Conservation (phyloP, 23 red algal species). For the Gracilaria domingensis region DNA sequence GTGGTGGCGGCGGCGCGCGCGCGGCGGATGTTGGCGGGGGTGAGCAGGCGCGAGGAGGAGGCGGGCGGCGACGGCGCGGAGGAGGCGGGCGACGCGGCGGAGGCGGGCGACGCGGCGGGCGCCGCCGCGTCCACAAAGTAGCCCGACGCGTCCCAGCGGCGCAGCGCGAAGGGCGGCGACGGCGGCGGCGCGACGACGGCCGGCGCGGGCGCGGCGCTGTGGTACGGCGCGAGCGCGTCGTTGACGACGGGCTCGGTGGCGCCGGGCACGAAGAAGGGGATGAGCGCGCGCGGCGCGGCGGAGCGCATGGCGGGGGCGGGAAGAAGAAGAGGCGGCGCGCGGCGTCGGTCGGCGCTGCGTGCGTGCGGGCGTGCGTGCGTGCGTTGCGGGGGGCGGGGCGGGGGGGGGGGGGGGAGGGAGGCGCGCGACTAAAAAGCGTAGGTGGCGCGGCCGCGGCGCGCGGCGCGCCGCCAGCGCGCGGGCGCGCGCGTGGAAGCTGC, state of each 20-base stretch:
- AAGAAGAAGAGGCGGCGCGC: no score
- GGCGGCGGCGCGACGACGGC: background rate
- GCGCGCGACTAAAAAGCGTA: no score
- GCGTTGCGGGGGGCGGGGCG: no score
- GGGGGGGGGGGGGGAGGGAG: no score
- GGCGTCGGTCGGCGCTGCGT: no score
- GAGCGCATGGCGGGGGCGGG: no score
- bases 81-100: background rate
- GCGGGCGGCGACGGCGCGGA: background rate
- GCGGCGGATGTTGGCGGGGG: conserved; percentile 33
- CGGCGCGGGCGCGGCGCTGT: background rate
- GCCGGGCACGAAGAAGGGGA: conserved; percentile 15
- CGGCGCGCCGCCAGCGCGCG: background rate
- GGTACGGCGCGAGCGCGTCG: background rate
- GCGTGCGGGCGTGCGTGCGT: no score
- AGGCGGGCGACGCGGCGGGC: background rate
- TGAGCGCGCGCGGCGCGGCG: background rate
- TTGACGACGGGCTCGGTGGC: background rate
- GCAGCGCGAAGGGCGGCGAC: background rate
- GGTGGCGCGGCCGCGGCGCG: no score
- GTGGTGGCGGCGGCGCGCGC: conserved; percentile 6
- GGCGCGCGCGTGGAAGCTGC: no score
- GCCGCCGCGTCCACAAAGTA: conserved; percentile 1
- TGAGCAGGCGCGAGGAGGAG: conserved; percentile 1
- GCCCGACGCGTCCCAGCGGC: background rate